Evolutionary conservation across 1,139 yeast genomes (phyloP).

Genomic region (Yamadazyma epiphylla): DNA sequence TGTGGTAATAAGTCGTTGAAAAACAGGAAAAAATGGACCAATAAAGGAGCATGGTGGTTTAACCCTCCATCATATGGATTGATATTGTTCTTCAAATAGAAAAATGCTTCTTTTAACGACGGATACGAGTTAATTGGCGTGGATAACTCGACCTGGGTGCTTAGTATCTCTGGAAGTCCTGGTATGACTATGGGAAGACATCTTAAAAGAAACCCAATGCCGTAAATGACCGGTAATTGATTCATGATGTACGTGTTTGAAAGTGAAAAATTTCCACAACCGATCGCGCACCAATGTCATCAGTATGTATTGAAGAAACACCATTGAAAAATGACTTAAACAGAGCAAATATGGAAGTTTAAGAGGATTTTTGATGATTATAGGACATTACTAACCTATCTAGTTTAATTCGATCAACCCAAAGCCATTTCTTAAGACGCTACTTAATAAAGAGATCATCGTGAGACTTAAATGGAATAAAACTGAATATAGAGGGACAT

Average conservation of each 20-base stretch:
- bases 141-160: slow-evolving; percentile 62
- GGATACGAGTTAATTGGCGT: slow-evolving; percentile 71
- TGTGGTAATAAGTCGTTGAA: slow-evolving; percentile 17
- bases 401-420: slow-evolving; percentile 82
- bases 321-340: background rate
- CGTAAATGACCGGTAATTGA: slow-evolving; percentile 1
- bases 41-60: slow-evolving; percentile 78
- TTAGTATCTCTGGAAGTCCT: slow-evolving; percentile 22
- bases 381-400: slow-evolving; percentile 4
- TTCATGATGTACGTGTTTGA: slow-evolving; percentile 1
- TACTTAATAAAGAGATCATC: slow-evolving; percentile 65
- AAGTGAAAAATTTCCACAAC: background rate
- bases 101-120: slow-evolving; percentile 76
- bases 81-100: slow-evolving; percentile 54
- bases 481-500: slow-evolving; percentile 84
- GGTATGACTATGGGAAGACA: slow-evolving; percentile 34
- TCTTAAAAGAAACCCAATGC: slow-evolving; percentile 28
- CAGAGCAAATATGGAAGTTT: background rate
- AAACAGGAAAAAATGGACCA: slow-evolving; percentile 43
- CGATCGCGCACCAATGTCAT: slow-evolving; percentile 11
- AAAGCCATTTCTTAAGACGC: slow-evolving; percentile 79
- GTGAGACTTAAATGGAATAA: slow-evolving; percentile 92
- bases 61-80: slow-evolving; percentile 82
- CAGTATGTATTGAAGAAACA: slow-evolving; percentile 12
- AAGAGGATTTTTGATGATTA: slow-evolving; percentile 1